Base-by-base conservation (phyloP, 352 stramenopile species). In the Globisporangium splendens region DNA sequence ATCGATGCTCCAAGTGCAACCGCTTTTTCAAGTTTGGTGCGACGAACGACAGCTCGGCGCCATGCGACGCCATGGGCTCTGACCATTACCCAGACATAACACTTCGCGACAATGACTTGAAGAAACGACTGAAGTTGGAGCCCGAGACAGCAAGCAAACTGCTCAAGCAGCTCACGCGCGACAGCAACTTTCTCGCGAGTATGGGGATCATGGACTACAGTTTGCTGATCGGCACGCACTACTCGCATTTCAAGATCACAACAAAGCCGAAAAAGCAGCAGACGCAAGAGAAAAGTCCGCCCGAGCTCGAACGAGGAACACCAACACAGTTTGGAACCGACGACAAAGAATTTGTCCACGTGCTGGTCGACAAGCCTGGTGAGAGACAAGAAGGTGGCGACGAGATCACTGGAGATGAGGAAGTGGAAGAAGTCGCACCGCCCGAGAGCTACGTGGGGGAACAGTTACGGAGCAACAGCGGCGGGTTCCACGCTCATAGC, bases 151-250 rank as follows among this genome's bases (percentile, higher is more conserved):
- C 83, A 5, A 28, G 65, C 44, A 73, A 77, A 41, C 66, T 95
- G 21, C 70, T 93, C 6, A 91, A 91, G 70, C 83, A 93, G 54
- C 78, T 95, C 24, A 88, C 77, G 8, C 71, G 86, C 6, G 86
- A 95, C 54, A 93, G 78, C 62, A 82, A 95, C 56, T 95, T 91
- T 49, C 72, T 95, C 24, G 80, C 78, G 15, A 89, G 80, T 33
- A 69, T 83, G 24, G 87, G 87, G 11, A 95, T 96, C 69, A 97
- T 97, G 89, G 89, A 97, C 69, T 97, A 97, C 60, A 93, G 78
- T 58, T 73, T 97, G 28, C 68, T 97, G 0, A 81, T 97, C 18
- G 88, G 88, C 4, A 80, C 89, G 8, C 89, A 96, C 61, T 90
- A 95, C 62, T 87, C 73, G 31, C 72, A 91, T 46, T 95, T 92